A percentile compares a stretch with the other conserved stretches of the same genome.
phyloP scores from a whole-genome alignment of 306 rosid species.

The Parietaria judaica region DNA sequence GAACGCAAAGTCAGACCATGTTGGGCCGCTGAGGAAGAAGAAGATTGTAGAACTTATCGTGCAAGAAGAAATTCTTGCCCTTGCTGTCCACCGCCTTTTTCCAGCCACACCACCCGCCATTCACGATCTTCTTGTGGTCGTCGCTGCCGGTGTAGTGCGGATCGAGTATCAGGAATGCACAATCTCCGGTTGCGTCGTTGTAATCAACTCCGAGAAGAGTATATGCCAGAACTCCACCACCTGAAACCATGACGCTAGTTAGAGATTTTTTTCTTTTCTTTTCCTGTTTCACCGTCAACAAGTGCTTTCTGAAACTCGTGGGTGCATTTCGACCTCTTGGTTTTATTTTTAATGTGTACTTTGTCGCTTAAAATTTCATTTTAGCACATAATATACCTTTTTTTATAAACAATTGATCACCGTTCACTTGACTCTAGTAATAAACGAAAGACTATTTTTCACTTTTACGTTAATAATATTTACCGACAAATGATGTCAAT shows the following conservation, averaged over 20 bases:
- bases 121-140: conserved; percentile 66
- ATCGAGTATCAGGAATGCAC: conserved; percentile 88
- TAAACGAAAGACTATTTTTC: no score
- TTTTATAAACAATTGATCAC: no score
- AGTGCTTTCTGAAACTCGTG: no score
- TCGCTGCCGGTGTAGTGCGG: conserved; percentile 91
- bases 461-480: no score
- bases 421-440: no score
- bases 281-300: neutral
- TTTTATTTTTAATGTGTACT: no score
- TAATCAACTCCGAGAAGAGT: conserved; percentile 92
- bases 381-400: no score
- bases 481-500: no score
- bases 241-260: conserved; percentile 32
- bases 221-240: conserved; percentile 96
- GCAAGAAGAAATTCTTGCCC: conserved; percentile 77
- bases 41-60: conserved; percentile 87
- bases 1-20: conserved; percentile 51
- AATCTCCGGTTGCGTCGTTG: conserved; percentile 83
- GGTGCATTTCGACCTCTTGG: no score
- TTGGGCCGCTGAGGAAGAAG: conserved; percentile 89
- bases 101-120: conserved; percentile 97
- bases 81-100: conserved; percentile 88
- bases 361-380: neutral
- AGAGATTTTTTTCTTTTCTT: neutral